Conservation (phyloP, 2,329 filamentous ascomycete genomes). For the Salinomyces thailandicus region DNA sequence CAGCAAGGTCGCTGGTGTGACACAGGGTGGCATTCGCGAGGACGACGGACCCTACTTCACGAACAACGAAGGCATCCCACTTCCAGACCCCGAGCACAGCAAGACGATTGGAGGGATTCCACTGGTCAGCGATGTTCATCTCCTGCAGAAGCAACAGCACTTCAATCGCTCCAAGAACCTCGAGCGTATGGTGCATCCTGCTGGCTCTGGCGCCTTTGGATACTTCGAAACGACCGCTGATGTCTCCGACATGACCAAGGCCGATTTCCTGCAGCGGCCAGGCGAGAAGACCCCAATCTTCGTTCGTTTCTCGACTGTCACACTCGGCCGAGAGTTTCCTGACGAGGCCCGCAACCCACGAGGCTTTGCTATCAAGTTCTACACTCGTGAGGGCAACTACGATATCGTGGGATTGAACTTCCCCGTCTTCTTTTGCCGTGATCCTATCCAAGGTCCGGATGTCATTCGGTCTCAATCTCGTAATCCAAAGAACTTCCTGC, state of each 20-base stretch:
- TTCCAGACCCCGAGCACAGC: constrained; percentile 41
- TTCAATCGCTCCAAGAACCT: constrained; percentile 46
- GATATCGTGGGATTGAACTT: constrained; percentile 41
- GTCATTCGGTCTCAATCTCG: constrained; percentile 39
- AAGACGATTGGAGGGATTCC: constrained; percentile 45
- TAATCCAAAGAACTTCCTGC: constrained; percentile 39
- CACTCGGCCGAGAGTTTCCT: constrained; percentile 33
- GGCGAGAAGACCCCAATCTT: constrained; percentile 37
- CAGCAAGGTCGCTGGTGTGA: constrained; percentile 40
- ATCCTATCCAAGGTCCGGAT: constrained; percentile 19
- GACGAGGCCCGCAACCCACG: constrained; percentile 38
- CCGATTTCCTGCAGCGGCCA: constrained; percentile 30
- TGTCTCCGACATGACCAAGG: constrained; percentile 29
- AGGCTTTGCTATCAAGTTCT: constrained; percentile 42
- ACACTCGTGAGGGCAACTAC: constrained; percentile 39
- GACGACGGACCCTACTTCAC: constrained; percentile 46
- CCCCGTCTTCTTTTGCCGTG: constrained; percentile 38
- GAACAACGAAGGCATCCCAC: constrained; percentile 45
- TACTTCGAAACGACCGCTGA: constrained; percentile 35
- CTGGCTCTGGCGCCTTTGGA: constrained; percentile 37
- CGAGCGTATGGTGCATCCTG: constrained; percentile 31
- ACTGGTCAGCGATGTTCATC: constrained; percentile 40
- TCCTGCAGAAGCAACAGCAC: constrained; percentile 46
- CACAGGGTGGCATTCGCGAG: constrained; percentile 35
- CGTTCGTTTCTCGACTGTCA: constrained; percentile 37